These are phyloP conservation scores for Coniochaeta hoffmannii DNA, from an alignment of 2,329 filamentous ascomycete genomes.

Conservation along the genomic window DNA sequence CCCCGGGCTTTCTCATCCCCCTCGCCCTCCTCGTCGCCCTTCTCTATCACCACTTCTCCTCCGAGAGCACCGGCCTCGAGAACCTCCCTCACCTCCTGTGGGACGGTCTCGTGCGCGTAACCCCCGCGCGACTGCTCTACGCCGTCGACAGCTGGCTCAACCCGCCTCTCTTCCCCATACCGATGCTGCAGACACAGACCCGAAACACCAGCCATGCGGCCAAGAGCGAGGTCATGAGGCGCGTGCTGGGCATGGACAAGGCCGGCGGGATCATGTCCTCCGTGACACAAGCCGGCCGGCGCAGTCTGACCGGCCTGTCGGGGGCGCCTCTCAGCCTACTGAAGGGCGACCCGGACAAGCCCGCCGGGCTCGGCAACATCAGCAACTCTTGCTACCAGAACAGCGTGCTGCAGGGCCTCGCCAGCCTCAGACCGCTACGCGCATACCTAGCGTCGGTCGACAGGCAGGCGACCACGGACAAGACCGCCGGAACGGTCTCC, in stretches of 20 bases:
- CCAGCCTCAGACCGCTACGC: slow-evolving; percentile 64
- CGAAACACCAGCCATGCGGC: slow-evolving; percentile 36
- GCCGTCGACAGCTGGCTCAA: slow-evolving; percentile 48
- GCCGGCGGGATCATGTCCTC: slow-evolving; percentile 45
- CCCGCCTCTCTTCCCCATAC: slow-evolving; percentile 33
- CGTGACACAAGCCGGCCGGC: slow-evolving; percentile 50
- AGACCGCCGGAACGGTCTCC: slow-evolving; percentile 26
- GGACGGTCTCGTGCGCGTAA: slow-evolving; percentile 50
- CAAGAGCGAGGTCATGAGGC: slow-evolving; percentile 59
- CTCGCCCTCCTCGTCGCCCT: slow-evolving; percentile 24
- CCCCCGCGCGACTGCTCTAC: slow-evolving; percentile 51
- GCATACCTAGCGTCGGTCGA: slow-evolving; percentile 52
- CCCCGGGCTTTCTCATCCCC: slow-evolving; percentile 27
- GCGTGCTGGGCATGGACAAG: slow-evolving; percentile 52
- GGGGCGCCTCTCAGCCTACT: slow-evolving; percentile 26
- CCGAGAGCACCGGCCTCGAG: slow-evolving; percentile 17
- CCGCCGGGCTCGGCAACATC: slow-evolving; percentile 74
- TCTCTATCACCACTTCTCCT: slow-evolving; percentile 26
- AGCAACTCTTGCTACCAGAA: slow-evolving; percentile 99
- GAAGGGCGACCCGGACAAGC: slow-evolving; percentile 36
- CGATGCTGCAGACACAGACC: slow-evolving; percentile 28
- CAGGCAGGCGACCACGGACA: slow-evolving; percentile 18
- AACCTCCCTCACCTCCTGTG: slow-evolving; percentile 45
- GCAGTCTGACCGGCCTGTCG: slow-evolving; percentile 46
- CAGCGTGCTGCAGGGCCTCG: slow-evolving; percentile 80